Evolutionary conservation across 139 green algal species (phyloP), one percentile per base, ranked within the genome.

Genomic region (Eudorina sp.): DNA sequence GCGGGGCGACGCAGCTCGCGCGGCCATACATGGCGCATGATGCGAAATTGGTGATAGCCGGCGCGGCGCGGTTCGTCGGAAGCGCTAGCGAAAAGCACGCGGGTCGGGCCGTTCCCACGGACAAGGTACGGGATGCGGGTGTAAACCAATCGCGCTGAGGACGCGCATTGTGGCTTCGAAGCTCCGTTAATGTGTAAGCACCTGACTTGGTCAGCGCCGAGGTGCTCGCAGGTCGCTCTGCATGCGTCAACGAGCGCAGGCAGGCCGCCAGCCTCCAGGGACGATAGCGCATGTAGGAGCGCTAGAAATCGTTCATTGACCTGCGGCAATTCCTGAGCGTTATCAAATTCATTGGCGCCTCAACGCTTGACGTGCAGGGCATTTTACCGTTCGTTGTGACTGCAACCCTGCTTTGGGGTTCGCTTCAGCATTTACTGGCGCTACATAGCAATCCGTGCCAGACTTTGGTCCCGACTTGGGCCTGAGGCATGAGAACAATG

Each of bases 121-220:
- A n/a, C n/a, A n/a, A n/a, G n/a, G n/a, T n/a, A n/a, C n/a, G n/a
- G n/a, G n/a, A n/a, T n/a, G n/a, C n/a, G n/a, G n/a, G n/a, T n/a
- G n/a, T n/a, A n/a, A n/a, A n/a, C n/a, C n/a, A n/a, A n/a, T n/a
- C n/a, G n/a, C n/a, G n/a, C n/a, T n/a, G n/a, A n/a, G n/a, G n/a
- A n/a, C n/a, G n/a, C n/a, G n/a, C n/a, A n/a, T n/a, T n/a, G n/a
- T n/a, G n/a, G n/a, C n/a, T n/a, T n/a, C n/a, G n/a, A n/a, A n/a
- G n/a, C n/a, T n/a, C n/a, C n/a, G n/a, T n/a, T n/a, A n/a, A n/a
- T 46, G 68, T 48, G 68, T 76, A 3, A 21, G 9, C 46, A 81
- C 73, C 73, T 64, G 73, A 41, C 45, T 25, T 81, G 73, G 29
- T 62, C 73, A 43, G 73, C 73, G 27, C 21, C 21, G n/a, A 81